Evolutionary conservation across 2,329 filamentous ascomycete species (phyloP).

Genomic region (Penicillium sclerotiorum): DNA sequence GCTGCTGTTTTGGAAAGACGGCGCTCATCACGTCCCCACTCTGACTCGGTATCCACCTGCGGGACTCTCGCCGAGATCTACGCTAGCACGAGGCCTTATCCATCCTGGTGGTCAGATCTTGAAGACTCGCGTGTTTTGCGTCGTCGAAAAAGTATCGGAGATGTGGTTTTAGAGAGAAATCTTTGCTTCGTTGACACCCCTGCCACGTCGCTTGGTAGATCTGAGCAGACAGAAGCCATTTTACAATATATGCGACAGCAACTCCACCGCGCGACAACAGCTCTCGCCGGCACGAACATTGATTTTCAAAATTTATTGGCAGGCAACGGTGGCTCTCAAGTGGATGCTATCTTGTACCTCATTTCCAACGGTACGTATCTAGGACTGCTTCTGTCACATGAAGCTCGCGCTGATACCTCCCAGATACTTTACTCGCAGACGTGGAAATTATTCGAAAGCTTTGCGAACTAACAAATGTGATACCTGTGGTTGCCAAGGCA

Average conservation of each 20-base stretch:
- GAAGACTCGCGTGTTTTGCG: constrained; percentile 64
- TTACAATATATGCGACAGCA: constrained; percentile 73
- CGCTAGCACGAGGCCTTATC: constrained; percentile 81
- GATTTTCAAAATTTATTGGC: constrained; percentile 79
- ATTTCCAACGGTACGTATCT: constrained; percentile 67
- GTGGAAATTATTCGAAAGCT: constrained; percentile 72
- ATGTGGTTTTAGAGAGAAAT: constrained; percentile 83
- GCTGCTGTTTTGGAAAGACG: constrained; percentile 17
- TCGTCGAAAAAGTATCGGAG: constrained; percentile 71
- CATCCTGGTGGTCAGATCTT: constrained; percentile 83
- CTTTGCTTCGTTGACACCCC: constrained; percentile 90
- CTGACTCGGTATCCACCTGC: constrained; percentile 21
- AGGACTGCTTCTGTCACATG: neutral
- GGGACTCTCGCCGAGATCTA: constrained; percentile 64
- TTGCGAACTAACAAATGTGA: constrained; percentile 75
- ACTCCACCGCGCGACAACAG: constrained; percentile 64
- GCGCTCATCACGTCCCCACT: constrained; percentile 25
- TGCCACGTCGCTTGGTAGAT: constrained; percentile 55
- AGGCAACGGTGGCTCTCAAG: constrained; percentile 77
- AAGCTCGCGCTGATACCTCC: neutral
- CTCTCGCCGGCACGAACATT: constrained; percentile 65
- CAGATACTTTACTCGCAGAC: constrained; percentile 65
- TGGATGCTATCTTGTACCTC: constrained; percentile 85
- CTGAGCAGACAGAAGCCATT: constrained; percentile 61
- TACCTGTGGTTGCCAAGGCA: constrained; percentile 77